These are phyloP conservation scores for Nemania serpens DNA, from an alignment of 2,329 filamentous ascomycete species.

Conservation along the genomic window DNA sequence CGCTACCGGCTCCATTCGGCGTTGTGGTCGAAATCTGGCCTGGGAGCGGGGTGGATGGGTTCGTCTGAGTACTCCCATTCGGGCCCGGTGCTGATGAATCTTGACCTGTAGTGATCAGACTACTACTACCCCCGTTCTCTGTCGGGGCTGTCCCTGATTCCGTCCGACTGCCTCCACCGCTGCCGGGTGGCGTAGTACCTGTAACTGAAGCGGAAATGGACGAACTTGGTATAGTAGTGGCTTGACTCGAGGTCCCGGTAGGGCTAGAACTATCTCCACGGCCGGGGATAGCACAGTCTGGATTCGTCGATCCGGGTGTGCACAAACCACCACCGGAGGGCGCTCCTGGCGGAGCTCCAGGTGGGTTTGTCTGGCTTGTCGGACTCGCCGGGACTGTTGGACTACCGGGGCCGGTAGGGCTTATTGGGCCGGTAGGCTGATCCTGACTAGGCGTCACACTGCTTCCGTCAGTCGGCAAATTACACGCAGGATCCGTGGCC, in stretches of 20 bases:
- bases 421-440: conserved; percentile 12
- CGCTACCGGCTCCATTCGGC: conserved; percentile 23
- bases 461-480: conserved; percentile 16
- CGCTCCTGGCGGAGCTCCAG: no score
- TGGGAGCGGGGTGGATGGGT: conserved; percentile 11
- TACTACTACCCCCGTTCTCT: conserved; percentile 8
- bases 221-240: neutral
- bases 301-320: conserved; percentile 24
- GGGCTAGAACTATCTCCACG: conserved; percentile 13
- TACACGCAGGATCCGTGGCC: conserved; percentile 32
- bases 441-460: conserved; percentile 20
- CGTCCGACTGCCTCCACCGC: conserved; percentile 16
- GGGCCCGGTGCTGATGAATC: conserved; percentile 20
- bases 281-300: conserved; percentile 22
- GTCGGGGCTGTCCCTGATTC: neutral
- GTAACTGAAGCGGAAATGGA: neutral
- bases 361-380: neutral
- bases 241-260: neutral
- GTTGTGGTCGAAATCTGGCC: conserved; percentile 21
- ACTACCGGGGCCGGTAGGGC: conserved; percentile 7
- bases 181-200: conserved; percentile 13
- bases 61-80: conserved; percentile 16
- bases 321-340: conserved; percentile 11
- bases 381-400: conserved; percentile 1
- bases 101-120: conserved; percentile 4